Percentiles rank a stretch among this genome's conserved stretches.
phyloP scores from a whole-genome alignment of 2,329 filamentous ascomycete genomes.

The Phaeoacremonium minimum region DNA sequence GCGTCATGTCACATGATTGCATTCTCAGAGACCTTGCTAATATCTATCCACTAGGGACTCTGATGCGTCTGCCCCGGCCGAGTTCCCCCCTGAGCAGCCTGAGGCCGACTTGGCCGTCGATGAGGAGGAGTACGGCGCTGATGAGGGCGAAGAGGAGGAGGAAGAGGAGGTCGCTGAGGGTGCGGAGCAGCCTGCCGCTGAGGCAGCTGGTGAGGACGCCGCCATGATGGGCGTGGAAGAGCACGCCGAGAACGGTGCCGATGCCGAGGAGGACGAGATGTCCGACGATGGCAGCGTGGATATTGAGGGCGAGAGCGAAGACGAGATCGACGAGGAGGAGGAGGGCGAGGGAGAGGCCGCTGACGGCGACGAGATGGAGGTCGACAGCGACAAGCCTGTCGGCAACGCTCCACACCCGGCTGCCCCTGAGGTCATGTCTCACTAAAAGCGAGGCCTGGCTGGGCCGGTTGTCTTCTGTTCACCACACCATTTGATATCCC shows the following conservation, averaged over 20 bases:
- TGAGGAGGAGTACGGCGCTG: constrained; percentile 85
- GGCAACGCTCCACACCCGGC: constrained; percentile 6
- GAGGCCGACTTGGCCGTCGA: constrained; percentile 86
- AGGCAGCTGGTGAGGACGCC: constrained; percentile 18
- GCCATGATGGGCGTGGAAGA: constrained; percentile 26
- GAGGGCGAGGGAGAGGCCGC: constrained; percentile 19
- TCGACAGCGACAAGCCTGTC: constrained; percentile 22
- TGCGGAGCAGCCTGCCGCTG: constrained; percentile 29
- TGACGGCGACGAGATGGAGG: constrained; percentile 28
- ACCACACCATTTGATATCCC: too few relatives aligned
- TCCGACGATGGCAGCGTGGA: constrained; percentile 33
- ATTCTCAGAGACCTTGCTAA: constrained; percentile 2
- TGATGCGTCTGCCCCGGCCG: constrained; percentile 91
- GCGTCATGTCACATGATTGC: background rate
- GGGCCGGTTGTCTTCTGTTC: too few relatives aligned
- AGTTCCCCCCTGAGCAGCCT: constrained; percentile 95
- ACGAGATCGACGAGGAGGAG: constrained; percentile 29
- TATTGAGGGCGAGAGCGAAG: constrained; percentile 32
- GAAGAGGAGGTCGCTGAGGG: constrained; percentile 51
- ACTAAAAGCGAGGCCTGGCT: too few relatives aligned
- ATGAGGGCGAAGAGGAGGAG: constrained; percentile 76
- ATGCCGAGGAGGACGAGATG: constrained; percentile 27
- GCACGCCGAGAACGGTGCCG: constrained; percentile 16
- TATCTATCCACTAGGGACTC: constrained; percentile 65
- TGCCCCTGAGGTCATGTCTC: constrained; percentile 17